Evolutionary conservation across 2,329 filamentous ascomycete species (phyloP).

Genomic region (Talaromyces sp.): DNA sequence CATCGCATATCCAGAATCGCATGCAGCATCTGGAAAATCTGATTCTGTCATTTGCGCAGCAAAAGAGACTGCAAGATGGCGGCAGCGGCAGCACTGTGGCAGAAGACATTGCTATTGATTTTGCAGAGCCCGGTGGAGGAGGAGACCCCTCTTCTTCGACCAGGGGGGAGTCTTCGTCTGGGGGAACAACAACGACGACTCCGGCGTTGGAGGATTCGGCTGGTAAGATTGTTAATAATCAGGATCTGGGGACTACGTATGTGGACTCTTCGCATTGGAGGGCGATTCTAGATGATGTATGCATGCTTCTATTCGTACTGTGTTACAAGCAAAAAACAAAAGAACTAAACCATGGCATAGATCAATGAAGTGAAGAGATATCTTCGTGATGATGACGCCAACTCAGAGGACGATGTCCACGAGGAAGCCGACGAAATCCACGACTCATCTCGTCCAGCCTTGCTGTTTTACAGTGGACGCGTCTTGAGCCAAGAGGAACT

Average conservation of each 20-base stretch:
- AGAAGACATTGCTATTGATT: neutral
- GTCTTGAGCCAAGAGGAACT: conserved; percentile 27
- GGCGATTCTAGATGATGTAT: conserved; percentile 32
- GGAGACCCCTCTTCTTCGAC: too few species aligned
- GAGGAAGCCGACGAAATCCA: conserved; percentile 21
- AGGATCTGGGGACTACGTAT: conserved; percentile 29
- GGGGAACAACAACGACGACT: neutral
- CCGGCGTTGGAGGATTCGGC: conserved; percentile 15
- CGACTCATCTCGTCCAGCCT: conserved; percentile 19
- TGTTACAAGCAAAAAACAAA: neutral
- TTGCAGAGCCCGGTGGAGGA: neutral
- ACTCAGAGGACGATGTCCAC: conserved; percentile 14
- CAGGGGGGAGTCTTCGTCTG: too few species aligned
- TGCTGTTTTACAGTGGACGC: conserved; percentile 25
- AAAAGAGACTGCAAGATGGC: conserved; percentile 17
- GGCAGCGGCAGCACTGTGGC: neutral
- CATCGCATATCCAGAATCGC: conserved; percentile 29
- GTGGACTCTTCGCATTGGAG: conserved; percentile 34
- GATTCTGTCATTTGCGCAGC: conserved; percentile 31
- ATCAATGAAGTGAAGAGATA: conserved; percentile 32
- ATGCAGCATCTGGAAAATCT: conserved; percentile 34
- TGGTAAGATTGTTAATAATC: conserved; percentile 26
- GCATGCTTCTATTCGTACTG: neutral
- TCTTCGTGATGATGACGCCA: conserved; percentile 14
- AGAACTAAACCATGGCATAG: conserved; percentile 10